These are phyloP conservation scores for Violaceomyces palustris DNA, from an alignment of 1,284 basidiomycete species.

Conservation along the genomic window DNA sequence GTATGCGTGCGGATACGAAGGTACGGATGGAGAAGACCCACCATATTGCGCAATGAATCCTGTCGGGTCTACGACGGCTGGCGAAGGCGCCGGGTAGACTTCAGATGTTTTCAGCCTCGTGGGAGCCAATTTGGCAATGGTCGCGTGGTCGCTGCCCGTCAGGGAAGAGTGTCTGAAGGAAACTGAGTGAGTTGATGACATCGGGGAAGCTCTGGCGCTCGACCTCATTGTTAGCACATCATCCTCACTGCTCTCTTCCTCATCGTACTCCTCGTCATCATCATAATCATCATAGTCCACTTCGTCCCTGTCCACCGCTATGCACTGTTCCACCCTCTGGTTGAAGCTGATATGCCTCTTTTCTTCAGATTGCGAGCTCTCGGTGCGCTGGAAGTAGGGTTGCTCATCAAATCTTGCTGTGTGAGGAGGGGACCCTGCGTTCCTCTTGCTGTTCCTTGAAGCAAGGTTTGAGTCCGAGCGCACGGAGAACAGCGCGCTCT, in stretches of 20 bases:
- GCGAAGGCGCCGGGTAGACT: slow-evolving; percentile 54
- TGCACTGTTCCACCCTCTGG: slow-evolving; percentile 94
- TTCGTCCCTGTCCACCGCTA: slow-evolving; percentile 66
- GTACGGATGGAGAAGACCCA: slow-evolving; percentile 14
- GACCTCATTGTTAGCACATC: slow-evolving; percentile 54
- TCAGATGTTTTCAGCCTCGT: slow-evolving; percentile 77
- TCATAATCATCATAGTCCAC: slow-evolving; percentile 38
- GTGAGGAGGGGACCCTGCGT: slow-evolving; percentile 20
- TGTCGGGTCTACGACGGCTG: slow-evolving; percentile 63
- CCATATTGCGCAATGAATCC: slow-evolving; percentile 39
- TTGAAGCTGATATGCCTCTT: slow-evolving; percentile 93
- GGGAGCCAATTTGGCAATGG: slow-evolving; percentile 86
- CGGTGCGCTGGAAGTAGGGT: slow-evolving; percentile 13
- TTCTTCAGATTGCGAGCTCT: slow-evolving; percentile 18
- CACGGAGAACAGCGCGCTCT: slow-evolving; percentile 27
- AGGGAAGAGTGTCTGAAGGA: slow-evolving; percentile 9
- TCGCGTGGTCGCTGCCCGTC: slow-evolving; percentile 13
- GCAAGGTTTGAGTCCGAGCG: slow-evolving; percentile 38
- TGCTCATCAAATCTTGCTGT: slow-evolving; percentile 20
- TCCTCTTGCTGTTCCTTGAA: slow-evolving; percentile 13
- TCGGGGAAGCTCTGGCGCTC: slow-evolving; percentile 25
- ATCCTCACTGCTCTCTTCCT: slow-evolving; percentile 59
- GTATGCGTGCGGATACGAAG: slow-evolving; percentile 20
- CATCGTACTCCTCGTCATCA: slow-evolving; percentile 54
- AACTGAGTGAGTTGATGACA: slow-evolving; percentile 23